Evolutionary conservation across 352 stramenopile species (phyloP).

Genomic region (Globisporangium lucens): DNA sequence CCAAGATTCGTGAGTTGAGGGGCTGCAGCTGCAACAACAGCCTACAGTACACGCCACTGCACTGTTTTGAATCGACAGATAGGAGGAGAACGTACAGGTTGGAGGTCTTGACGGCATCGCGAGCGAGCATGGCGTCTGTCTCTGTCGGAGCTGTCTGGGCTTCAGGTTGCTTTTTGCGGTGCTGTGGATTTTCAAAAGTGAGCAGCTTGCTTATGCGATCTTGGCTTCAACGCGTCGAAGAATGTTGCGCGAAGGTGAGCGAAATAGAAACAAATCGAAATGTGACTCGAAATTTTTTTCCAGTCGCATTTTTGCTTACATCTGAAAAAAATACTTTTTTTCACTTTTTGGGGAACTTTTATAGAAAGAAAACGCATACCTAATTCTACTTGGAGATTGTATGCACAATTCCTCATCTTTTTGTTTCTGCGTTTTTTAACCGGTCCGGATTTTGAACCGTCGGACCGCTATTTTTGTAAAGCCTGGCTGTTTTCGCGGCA

Average conservation of each 20-base stretch:
- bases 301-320: too few relatives aligned
- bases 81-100: slow-evolving; percentile 27
- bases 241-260: neutral
- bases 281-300: too few relatives aligned
- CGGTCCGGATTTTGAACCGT: neutral
- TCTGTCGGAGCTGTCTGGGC: neutral
- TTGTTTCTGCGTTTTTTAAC: neutral
- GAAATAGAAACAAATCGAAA: too few relatives aligned
- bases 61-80: neutral
- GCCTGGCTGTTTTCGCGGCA: neutral
- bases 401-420: neutral
- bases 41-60: neutral
- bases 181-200: slow-evolving; percentile 5
- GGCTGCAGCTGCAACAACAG: neutral
- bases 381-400: neutral
- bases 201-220: neutral
- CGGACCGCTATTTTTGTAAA: neutral
- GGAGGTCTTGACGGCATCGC: slow-evolving; percentile 35
- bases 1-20: neutral
- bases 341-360: too few relatives aligned
- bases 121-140: slow-evolving; percentile 22
- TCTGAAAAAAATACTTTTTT: too few relatives aligned
- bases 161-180: neutral
- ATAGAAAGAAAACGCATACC: neutral
- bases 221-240: slow-evolving; percentile 8